These are phyloP conservation scores for Aspergillus neoniger DNA, from an alignment of 2,329 filamentous ascomycete genomes.

Conservation along the genomic window DNA sequence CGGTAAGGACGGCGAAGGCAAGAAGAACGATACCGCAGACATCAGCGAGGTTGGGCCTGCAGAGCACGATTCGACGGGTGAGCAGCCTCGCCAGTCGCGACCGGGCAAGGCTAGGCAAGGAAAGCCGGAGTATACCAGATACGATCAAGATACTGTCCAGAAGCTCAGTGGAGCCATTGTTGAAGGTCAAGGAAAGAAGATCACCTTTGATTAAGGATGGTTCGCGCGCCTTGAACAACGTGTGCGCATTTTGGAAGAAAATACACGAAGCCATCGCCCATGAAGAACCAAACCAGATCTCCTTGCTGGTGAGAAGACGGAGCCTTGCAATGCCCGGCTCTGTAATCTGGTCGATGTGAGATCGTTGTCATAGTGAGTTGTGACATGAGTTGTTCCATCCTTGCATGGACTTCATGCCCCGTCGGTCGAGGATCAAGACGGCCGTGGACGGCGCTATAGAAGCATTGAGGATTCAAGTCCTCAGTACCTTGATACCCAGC, in stretches of 20 bases:
- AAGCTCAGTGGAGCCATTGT: conserved; percentile 79
- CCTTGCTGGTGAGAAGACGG: background rate
- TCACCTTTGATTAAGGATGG: conserved; percentile 67
- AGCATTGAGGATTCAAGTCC: background rate
- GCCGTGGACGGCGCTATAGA: background rate
- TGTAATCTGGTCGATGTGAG: background rate
- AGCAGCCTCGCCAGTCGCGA: conserved; percentile 20
- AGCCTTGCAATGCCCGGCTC: background rate
- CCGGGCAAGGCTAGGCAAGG: conserved; percentile 27
- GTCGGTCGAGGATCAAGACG: background rate
- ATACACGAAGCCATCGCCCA: background rate
- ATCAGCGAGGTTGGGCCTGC: conserved; percentile 13
- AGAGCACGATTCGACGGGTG: conserved; percentile 27
- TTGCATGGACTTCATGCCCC: background rate
- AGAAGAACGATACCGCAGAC: conserved; percentile 24
- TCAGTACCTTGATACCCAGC: conserved; percentile 15
- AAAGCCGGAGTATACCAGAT: conserved; percentile 46
- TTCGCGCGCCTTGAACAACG: background rate
- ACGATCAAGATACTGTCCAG: conserved; percentile 55
- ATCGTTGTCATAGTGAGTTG: background rate
- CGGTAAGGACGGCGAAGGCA: conserved; percentile 65
- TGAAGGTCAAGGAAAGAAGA: conserved; percentile 75
- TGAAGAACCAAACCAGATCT: background rate
- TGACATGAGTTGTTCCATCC: background rate
- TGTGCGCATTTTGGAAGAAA: background rate